phyloP scores from a whole-genome alignment of 768 basidiomycete species.

The Chalciporus sphaerocephalus region DNA sequence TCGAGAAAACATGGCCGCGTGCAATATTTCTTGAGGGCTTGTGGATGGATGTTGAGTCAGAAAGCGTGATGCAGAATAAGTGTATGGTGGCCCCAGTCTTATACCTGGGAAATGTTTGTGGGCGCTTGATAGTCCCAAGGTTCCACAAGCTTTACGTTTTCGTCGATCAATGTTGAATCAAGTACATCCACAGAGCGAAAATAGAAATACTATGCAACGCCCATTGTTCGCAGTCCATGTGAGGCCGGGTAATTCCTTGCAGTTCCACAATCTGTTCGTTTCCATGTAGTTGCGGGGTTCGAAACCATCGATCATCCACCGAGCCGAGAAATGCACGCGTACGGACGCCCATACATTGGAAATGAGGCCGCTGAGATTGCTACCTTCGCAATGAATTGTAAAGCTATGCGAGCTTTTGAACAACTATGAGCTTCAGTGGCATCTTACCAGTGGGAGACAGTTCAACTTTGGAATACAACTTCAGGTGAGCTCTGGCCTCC shows the following conservation, averaged over 20 bases:
- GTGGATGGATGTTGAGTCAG: background rate
- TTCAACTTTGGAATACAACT: background rate
- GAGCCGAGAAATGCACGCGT: background rate
- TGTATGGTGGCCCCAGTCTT: conserved; percentile 8
- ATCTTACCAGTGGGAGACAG: background rate
- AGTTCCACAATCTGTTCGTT: background rate
- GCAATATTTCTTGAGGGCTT: background rate
- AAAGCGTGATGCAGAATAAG: background rate
- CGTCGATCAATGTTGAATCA: conserved; percentile 5
- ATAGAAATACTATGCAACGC: background rate
- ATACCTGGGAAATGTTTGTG: conserved; percentile 11
- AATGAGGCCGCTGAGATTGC: conserved; percentile 1
- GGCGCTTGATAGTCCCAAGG: background rate
- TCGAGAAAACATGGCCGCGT: conserved; percentile 17
- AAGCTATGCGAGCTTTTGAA: conserved; percentile 1
- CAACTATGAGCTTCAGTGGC: no score
- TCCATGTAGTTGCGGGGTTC: background rate
- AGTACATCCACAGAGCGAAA: background rate
- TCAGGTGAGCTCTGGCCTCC: background rate
- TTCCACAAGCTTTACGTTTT: conserved; percentile 9
- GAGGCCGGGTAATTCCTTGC: background rate
- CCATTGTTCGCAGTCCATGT: conserved; percentile 15
- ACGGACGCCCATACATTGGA: conserved; percentile 9
- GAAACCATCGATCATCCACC: background rate
- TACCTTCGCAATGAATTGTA: background rate